Evolutionary conservation across 2,329 filamentous ascomycete genomes (phyloP).

Genomic region (Ceratocystis cacaofunesta): DNA sequence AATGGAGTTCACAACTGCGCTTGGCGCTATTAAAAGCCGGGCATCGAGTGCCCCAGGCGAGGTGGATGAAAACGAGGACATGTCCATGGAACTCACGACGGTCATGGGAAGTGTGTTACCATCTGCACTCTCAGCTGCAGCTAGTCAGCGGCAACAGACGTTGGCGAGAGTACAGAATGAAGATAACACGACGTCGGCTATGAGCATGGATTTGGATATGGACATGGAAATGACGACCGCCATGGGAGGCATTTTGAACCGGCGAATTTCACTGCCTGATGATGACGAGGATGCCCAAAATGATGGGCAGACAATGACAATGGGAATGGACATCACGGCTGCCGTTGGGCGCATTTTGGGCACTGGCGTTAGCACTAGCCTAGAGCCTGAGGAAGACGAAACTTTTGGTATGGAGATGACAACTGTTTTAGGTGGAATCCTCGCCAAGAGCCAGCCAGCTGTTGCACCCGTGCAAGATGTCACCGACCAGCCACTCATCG

Average conservation of each 20-base stretch:
- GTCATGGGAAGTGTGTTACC: slow-evolving; percentile 43
- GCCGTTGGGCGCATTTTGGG: slow-evolving; percentile 41
- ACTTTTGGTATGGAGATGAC: slow-evolving; percentile 57
- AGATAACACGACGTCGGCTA: slow-evolving; percentile 22
- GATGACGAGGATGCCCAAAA: slow-evolving; percentile 17
- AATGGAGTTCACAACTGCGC: slow-evolving; percentile 73
- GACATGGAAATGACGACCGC: slow-evolving; percentile 89
- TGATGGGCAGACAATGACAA: slow-evolving; percentile 24
- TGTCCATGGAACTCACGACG: slow-evolving; percentile 66
- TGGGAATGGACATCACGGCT: slow-evolving; percentile 48
- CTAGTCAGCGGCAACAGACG: slow-evolving; percentile 22
- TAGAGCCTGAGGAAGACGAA: slow-evolving; percentile 21
- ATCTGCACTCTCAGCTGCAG: slow-evolving; percentile 20
- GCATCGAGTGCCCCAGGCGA: slow-evolving; percentile 23
- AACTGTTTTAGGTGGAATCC: slow-evolving; percentile 46
- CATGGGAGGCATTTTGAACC: slow-evolving; percentile 57
- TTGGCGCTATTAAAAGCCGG: slow-evolving; percentile 50
- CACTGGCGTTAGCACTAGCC: slow-evolving; percentile 18
- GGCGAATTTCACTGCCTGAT: slow-evolving; percentile 31
- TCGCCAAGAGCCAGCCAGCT: slow-evolving; percentile 22
- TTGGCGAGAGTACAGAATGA: slow-evolving; percentile 18
- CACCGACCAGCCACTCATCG: slow-evolving; percentile 21
- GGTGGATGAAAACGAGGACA: slow-evolving; percentile 44
- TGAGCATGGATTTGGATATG: slow-evolving; percentile 64
- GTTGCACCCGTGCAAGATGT: neutral